These are phyloP conservation scores for Raphanus raphanistrum DNA, from an alignment of 345 rosid species.

Conservation along the genomic window DNA sequence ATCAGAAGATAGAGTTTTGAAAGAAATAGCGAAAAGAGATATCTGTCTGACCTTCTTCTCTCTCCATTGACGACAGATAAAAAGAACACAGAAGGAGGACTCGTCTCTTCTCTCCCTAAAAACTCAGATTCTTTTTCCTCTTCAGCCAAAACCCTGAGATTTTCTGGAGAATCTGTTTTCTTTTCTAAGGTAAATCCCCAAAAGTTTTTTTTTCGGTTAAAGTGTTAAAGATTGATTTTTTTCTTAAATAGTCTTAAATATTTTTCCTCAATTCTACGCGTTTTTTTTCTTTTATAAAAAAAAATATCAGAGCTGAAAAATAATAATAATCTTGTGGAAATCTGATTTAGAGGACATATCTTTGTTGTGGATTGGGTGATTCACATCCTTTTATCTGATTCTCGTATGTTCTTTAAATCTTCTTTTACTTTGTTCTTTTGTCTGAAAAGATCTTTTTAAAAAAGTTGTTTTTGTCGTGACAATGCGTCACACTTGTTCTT, in stretches of 20 bases:
- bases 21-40: conserved; percentile 17
- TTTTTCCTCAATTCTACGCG: conserved; percentile 15
- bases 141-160: conserved; percentile 39
- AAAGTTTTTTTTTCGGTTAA: conserved; percentile 17
- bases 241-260: neutral
- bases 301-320: neutral
- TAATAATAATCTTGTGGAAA: neutral
- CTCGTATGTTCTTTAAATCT: conserved; percentile 28
- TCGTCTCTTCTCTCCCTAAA: neutral
- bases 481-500: conserved; percentile 1
- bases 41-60: conserved; percentile 1
- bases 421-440: neutral
- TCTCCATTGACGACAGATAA: conserved; percentile 19
- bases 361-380: conserved; percentile 22
- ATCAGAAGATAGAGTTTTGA: conserved; percentile 13
- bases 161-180: conserved; percentile 12
- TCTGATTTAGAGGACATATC: conserved; percentile 22
- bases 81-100: neutral
- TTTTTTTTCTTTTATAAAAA: neutral
- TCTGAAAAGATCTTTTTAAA: conserved; percentile 6
- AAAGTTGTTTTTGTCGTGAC: neutral
- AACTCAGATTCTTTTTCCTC: neutral
- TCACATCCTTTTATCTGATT: conserved; percentile 8
- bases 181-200: conserved; percentile 6
- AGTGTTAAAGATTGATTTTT: neutral